Evolutionary conservation across 495 filamentous ascomycete genomes (phyloP).

Genomic region (Filosporella fistucella): DNA sequence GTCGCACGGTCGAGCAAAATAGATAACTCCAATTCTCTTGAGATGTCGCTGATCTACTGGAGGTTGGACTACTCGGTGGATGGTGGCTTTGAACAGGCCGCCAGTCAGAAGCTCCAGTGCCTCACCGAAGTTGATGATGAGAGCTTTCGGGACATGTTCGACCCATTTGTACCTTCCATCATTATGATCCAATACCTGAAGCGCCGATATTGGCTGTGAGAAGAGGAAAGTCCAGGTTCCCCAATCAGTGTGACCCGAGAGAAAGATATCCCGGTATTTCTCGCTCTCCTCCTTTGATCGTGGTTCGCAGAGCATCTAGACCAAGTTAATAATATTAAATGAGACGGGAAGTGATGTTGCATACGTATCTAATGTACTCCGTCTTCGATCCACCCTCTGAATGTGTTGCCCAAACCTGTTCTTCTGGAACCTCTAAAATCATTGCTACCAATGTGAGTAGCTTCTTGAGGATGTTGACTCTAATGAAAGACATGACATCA

Average conservation of each 20-base stretch:
- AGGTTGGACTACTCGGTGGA: slow-evolving; percentile 37
- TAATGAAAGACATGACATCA: no score
- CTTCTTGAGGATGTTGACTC: no score
- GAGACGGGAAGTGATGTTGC: no score
- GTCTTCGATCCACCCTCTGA: no score
- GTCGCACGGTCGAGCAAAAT: neutral
- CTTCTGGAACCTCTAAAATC: no score
- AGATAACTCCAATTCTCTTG: slow-evolving; percentile 21
- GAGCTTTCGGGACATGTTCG: slow-evolving; percentile 37
- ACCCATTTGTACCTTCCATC: slow-evolving; percentile 41
- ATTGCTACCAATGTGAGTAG: no score
- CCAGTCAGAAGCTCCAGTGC: slow-evolving; percentile 42
- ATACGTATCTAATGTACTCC: no score
- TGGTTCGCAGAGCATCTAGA: no score
- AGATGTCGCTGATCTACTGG: slow-evolving; percentile 36
- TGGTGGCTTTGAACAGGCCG: slow-evolving; percentile 44
- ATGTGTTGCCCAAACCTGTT: no score
- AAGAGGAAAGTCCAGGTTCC: slow-evolving; percentile 39
- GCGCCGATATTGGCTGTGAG: slow-evolving; percentile 35
- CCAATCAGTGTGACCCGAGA: slow-evolving; percentile 43
- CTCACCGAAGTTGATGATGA: slow-evolving; percentile 44
- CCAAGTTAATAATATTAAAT: no score
- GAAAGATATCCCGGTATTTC: no score
- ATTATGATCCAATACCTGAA: slow-evolving; percentile 39
- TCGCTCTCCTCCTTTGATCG: no score